Conservation (phyloP, 768 basidiomycete species). For the Dacryopinax primogenitus region DNA sequence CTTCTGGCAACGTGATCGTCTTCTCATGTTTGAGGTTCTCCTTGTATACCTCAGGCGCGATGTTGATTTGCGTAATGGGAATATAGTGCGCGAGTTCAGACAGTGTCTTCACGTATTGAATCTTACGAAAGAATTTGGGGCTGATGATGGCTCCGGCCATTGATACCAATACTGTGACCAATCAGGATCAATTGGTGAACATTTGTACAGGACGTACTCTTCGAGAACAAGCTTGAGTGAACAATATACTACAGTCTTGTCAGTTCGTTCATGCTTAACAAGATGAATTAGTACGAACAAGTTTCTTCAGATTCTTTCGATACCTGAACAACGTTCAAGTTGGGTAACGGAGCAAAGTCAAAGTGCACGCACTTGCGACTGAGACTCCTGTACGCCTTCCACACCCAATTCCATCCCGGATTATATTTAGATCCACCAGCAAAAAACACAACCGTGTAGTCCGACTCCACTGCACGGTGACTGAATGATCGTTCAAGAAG, state of each 20-base stretch:
- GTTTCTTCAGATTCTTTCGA: constrained; percentile 72
- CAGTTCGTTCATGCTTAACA: background rate
- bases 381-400: constrained; percentile 75
- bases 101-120: constrained; percentile 60
- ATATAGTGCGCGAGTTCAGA: constrained; percentile 64
- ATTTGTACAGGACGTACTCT: constrained; percentile 39
- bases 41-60: constrained; percentile 73
- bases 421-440: constrained; percentile 63
- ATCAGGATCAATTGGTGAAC: constrained; percentile 12
- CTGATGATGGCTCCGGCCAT: constrained; percentile 79
- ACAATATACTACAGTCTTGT: constrained; percentile 54
- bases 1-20: constrained; percentile 52
- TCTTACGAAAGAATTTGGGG: constrained; percentile 82
- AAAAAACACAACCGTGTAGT: constrained; percentile 79
- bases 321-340: constrained; percentile 30
- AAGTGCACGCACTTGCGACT: constrained; percentile 40
- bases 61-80: constrained; percentile 77
- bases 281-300: constrained; percentile 36
- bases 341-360: background rate
- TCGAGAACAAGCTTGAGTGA: constrained; percentile 77
- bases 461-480: constrained; percentile 58
- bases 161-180: constrained; percentile 69
- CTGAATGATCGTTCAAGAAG: background rate
- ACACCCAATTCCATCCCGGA: constrained; percentile 81
- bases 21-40: constrained; percentile 68